phyloP scores from a whole-genome alignment of 2,329 filamentous ascomycete genomes.

The Triangularia setosa region DNA sequence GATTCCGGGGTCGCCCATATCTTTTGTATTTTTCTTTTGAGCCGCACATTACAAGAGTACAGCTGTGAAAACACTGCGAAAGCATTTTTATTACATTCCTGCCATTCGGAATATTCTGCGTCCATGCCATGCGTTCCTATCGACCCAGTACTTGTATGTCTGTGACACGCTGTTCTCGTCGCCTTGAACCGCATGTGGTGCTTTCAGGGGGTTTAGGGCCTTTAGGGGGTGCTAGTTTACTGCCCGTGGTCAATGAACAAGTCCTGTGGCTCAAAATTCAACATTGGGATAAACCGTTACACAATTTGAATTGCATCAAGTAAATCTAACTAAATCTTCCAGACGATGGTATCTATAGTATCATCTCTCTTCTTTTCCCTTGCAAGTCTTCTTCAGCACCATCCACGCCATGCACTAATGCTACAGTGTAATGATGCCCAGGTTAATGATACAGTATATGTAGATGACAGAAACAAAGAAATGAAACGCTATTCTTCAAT shows the following conservation, averaged over 20 bases:
- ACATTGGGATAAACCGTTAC: neutral
- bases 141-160: too few species aligned
- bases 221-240: too few species aligned
- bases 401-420: neutral
- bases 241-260: too few species aligned
- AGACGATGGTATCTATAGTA: neutral
- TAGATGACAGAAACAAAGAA: neutral
- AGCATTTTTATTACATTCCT: too few species aligned
- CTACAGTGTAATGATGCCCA: neutral
- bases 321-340: neutral
- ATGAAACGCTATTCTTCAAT: neutral
- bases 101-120: too few species aligned
- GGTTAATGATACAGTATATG: neutral
- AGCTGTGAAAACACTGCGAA: neutral
- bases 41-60: neutral
- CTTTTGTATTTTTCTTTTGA: neutral
- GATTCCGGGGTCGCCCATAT: conserved; percentile 2
- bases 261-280: too few species aligned
- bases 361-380: neutral
- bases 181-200: too few species aligned
- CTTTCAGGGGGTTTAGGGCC: too few species aligned
- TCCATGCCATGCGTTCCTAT: too few species aligned
- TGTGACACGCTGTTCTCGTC: too few species aligned
- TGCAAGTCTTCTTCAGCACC: neutral
- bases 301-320: neutral